These are phyloP conservation scores for Colletotrichum cereale DNA, from an alignment of 2,329 filamentous ascomycete genomes.

Conservation along the genomic window DNA sequence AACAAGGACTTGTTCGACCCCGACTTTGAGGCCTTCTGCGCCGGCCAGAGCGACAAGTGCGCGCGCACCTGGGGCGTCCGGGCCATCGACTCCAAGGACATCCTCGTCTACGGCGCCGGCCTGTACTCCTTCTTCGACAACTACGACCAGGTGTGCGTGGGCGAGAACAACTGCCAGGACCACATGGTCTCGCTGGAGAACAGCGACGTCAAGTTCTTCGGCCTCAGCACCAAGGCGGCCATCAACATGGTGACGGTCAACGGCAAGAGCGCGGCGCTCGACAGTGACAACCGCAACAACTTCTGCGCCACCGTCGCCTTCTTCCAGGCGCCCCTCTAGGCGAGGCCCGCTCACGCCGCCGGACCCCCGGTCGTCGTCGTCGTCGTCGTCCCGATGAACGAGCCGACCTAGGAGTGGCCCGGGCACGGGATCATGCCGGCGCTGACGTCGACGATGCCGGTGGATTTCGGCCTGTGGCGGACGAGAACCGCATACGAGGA, in stretches of 20 bases:
- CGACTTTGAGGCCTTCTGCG: slow-evolving; percentile 72
- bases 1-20: slow-evolving; percentile 74
- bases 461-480: neutral
- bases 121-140: slow-evolving; percentile 89
- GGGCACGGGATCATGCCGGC: neutral
- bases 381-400: neutral
- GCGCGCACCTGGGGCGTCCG: slow-evolving; percentile 84
- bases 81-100: slow-evolving; percentile 73
- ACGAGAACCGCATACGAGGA: neutral
- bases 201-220: slow-evolving; percentile 72
- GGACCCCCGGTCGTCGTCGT: too few relatives aligned
- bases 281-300: slow-evolving; percentile 73
- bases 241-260: slow-evolving; percentile 79
- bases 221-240: slow-evolving; percentile 80
- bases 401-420: neutral
- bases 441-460: neutral
- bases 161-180: slow-evolving; percentile 77
- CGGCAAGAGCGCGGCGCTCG: slow-evolving; percentile 64
- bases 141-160: slow-evolving; percentile 79
- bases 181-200: slow-evolving; percentile 82
- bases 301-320: slow-evolving; percentile 73
- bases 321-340: slow-evolving; percentile 51
- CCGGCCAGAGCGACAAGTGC: slow-evolving; percentile 58
- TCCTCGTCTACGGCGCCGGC: slow-evolving; percentile 79
- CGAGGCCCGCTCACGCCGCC: neutral